Base-by-base conservation (phyloP, 805 yeast species). In the Spathaspora hagerdaliae region DNA sequence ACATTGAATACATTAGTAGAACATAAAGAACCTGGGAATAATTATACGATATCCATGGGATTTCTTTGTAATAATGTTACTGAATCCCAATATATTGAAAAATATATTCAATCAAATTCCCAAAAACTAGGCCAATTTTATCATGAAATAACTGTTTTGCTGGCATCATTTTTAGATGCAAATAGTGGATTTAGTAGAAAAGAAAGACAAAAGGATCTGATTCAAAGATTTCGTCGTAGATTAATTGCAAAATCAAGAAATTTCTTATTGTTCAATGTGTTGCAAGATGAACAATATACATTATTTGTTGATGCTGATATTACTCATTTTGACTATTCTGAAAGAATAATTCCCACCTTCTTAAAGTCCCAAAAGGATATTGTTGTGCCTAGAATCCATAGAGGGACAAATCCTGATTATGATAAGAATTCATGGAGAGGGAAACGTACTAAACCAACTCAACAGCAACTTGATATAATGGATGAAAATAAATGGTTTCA, bases 241-340 rank as follows among this genome's bases (percentile, higher is more conserved):
- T 51, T 57, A 24, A 66, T 67, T 26, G 73, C 73, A 12, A 51
- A 64, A 26, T 54, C 64, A 11, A 56, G 73, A 45, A 69, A 69
- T 52, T 67, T 65, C 50, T 51, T 63, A 6, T 46, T 68, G 27
- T 48, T 58, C 44, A 54, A 56, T 39, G 52, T 63, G 6, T 50
- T 69, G 38, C 52, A 46, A 13, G 41, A 51, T 19, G 72, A 69
- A 44, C 51, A 61, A 39, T 67, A 58, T 44, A 63, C 69, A 4
- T 45, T 69, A 34, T 69, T 65, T 46, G 44, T 69, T 26, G 74
- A 69, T 46, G 58, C 72, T 1, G 73, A 68, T 41, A 57, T 69
- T 27, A 42, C 51, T 19, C 42, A 48, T 31, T 52, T 66, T 37
- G 53, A 58, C 6, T 49, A 56, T 31, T 46, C 51, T 9, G 59